Evolutionary conservation across 179 eudicot genomes (phyloP).

Genomic region (Spergularia azorica): DNA sequence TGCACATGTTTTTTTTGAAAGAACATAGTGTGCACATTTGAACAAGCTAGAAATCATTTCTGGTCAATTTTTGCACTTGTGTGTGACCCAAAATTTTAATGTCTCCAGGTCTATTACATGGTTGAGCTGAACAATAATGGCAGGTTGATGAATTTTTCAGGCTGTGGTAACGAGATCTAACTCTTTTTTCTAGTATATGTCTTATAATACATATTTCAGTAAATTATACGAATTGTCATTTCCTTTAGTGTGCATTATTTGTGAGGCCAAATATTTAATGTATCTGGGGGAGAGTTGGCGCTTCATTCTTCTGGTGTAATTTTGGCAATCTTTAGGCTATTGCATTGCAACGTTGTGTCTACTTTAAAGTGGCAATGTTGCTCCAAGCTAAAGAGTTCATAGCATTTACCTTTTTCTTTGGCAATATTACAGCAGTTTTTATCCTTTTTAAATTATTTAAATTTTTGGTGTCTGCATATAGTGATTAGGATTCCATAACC

Average conservation of each 20-base stretch:
- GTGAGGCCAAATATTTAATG: background rate
- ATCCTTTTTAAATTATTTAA: too few species aligned
- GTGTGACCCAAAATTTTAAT: background rate
- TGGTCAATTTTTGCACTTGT: conserved; percentile 4
- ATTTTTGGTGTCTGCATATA: too few species aligned
- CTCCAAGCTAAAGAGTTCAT: background rate
- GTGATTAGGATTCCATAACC: too few species aligned
- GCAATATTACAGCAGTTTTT: too few species aligned
- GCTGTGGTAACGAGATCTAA: conserved; percentile 74
- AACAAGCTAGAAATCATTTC: background rate
- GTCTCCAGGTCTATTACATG: conserved; percentile 82
- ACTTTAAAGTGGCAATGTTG: conserved; percentile 1
- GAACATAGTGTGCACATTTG: conserved; percentile 1
- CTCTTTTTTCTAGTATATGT: conserved; percentile 6
- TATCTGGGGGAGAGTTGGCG: too few species aligned
- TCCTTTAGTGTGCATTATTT: too few species aligned
- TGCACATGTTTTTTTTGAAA: too few species aligned
- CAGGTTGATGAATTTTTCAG: conserved; percentile 77
- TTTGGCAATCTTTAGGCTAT: background rate
- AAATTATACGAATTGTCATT: too few species aligned
- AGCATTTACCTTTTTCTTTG: too few species aligned
- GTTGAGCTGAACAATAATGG: conserved; percentile 36
- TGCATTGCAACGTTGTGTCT: too few species aligned
- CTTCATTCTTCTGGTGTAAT: background rate
- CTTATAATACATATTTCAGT: background rate